Base-by-base conservation (phyloP, 805 yeast genomes). In the Ogataea pini region DNA sequence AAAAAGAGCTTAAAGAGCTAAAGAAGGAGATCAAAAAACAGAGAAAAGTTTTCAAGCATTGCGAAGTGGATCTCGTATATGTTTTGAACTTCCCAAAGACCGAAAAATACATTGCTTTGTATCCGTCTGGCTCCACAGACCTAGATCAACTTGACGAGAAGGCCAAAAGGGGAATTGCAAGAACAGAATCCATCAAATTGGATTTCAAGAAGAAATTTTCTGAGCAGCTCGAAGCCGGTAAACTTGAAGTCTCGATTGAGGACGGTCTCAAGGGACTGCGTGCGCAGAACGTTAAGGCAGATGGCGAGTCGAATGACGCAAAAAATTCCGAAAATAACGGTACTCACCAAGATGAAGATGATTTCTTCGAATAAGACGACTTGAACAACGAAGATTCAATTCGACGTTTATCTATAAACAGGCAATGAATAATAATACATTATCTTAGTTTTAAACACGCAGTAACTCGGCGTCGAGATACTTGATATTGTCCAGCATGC, bases 71-170 rank as follows among this genome's bases (percentile, higher is more conserved):
- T 58, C 68, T 85, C 22, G 86, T 86, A 27, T 91, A 91, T 63
- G 81, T 84, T 10, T 75, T 83, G 14, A 76, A 85, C 62, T 91
- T 82, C 72, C 97, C 98, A 28, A 81, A 78, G 60, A 78, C 83
- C 43, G 83, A 80, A 59, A 90, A 89, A 68, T 91, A 91, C 65
- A 78, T 88, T 29, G 79, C 97, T 0, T 67, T 91, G 50, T 91
- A 82, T 65, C 90, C 94, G 16, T 22, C 41, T 6, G 67, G 66
- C 28, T 62, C 62, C 3, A 58, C 62, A 17, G 64, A 55, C 10
- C 65, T 65, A 17, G 52, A 54, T 7, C 67, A 68, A 36, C 68
- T 67, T n/a, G 65, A 52, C 18, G 58, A 60, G 6, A 67, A 65
- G 42, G 77, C 73, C 12, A 72, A 69, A 50, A 69, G 66, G 47